Conservation (phyloP, 2,329 filamentous ascomycete species). For the Cercospora brassicicola region DNA sequence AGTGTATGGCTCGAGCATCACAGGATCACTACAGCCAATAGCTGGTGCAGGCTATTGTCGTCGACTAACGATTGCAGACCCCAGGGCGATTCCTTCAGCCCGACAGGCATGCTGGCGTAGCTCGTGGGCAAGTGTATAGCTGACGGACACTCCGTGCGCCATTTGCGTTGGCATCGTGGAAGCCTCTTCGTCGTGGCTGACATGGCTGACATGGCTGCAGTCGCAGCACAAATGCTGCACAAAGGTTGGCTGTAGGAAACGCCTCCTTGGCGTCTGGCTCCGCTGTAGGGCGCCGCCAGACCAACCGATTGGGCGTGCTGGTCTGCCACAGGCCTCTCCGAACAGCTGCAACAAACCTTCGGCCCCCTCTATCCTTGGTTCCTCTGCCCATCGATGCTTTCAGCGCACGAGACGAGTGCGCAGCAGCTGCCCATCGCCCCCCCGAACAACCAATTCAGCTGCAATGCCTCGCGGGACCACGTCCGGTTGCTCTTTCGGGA, state of each 20-base stretch:
- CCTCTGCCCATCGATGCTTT: background rate
- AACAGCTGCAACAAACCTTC: background rate
- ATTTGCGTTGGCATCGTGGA: slow-evolving; percentile 1
- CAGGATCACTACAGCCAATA: background rate
- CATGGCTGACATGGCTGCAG: slow-evolving; percentile 9
- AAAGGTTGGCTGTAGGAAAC: background rate
- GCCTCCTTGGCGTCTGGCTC: slow-evolving; percentile 1
- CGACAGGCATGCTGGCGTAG: background rate
- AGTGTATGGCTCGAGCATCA: background rate
- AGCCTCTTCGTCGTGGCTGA: slow-evolving; percentile 5
- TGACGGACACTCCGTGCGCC: slow-evolving; percentile 13
- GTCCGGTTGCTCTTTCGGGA: slow-evolving; percentile 9
- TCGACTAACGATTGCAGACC: background rate
- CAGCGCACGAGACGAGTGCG: background rate
- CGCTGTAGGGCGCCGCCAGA: background rate
- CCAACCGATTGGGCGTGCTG: background rate
- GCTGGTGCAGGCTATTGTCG: slow-evolving; percentile 1
- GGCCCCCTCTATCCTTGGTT: background rate
- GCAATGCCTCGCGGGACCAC: background rate
- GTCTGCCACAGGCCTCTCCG: slow-evolving; percentile 11
- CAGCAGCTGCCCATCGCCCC: background rate
- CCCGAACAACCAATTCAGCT: background rate
- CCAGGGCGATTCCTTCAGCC: slow-evolving; percentile 5
- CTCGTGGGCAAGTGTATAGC: background rate
- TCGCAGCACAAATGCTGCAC: background rate